These are phyloP conservation scores for Rhododendron henanense DNA, from an alignment of 148 eudicot species.

Conservation along the genomic window DNA sequence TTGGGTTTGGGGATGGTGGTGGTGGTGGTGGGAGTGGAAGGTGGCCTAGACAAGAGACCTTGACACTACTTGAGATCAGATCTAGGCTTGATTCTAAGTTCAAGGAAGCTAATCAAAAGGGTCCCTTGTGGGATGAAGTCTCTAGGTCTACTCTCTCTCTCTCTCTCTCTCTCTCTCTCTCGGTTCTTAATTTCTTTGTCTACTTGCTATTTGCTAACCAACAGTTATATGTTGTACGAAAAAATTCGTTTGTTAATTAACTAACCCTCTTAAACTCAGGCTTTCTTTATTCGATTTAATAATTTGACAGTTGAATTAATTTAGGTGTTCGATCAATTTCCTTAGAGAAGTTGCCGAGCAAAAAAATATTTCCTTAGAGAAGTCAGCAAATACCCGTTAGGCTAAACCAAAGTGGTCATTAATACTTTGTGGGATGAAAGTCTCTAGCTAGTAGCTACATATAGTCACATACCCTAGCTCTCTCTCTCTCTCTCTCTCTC, in stretches of 20 bases:
- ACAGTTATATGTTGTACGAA: neutral
- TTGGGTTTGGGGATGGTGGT: slow-evolving; percentile 23
- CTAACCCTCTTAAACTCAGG: neutral
- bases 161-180: neutral
- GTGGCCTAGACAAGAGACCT: slow-evolving; percentile 98
- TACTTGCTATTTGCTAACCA: neutral
- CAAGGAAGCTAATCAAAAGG: slow-evolving; percentile 95
- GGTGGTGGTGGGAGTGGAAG: slow-evolving; percentile 51
- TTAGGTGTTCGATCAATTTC: neutral
- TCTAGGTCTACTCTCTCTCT: slow-evolving; percentile 47
- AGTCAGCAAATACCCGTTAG: neutral
- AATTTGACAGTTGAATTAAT: neutral
- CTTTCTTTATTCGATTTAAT: neutral
- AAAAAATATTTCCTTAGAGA: no score
- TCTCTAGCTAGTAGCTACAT: slow-evolving; percentile 44
- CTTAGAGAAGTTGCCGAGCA: neutral
- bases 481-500: neutral
- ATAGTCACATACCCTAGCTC: neutral
- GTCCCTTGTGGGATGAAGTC: slow-evolving; percentile 99
- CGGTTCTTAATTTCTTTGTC: neutral
- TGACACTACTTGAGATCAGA: slow-evolving; percentile 82
- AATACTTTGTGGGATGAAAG: slow-evolving; percentile 75
- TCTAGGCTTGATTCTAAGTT: slow-evolving; percentile 85
- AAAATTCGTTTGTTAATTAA: neutral
- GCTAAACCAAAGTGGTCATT: slow-evolving; percentile 88